These are phyloP conservation scores for Akebia trifoliata DNA, from an alignment of 164 flowering plant species.

Conservation along the genomic window DNA sequence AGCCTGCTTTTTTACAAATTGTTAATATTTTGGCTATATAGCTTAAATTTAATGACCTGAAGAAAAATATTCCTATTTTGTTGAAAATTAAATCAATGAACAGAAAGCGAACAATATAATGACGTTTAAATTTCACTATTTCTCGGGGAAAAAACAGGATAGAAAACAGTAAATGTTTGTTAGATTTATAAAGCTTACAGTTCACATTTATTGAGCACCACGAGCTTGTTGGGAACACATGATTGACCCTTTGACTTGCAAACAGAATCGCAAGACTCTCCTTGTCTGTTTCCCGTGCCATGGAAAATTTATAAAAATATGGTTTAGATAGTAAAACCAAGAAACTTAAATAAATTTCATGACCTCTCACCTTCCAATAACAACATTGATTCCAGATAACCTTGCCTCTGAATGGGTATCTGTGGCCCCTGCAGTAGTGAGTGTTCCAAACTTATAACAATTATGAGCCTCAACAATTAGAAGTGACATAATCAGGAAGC, in stretches of 20 bases:
- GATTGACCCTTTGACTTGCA: slow-evolving; percentile 81
- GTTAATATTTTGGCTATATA: no score
- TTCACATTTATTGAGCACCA: slow-evolving; percentile 79
- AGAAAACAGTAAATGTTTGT: background rate
- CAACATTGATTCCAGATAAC: slow-evolving; percentile 61
- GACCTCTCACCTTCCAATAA: slow-evolving; percentile 60
- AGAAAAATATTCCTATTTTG: background rate
- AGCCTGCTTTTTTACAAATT: no score
- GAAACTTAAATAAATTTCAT: background rate
- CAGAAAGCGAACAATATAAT: background rate
- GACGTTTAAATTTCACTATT: background rate
- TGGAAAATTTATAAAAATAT: background rate
- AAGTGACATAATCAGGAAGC: background rate
- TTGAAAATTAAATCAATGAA: background rate
- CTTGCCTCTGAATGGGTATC: slow-evolving; percentile 45
- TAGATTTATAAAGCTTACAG: slow-evolving; percentile 43
- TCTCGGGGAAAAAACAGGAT: background rate
- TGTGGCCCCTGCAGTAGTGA: slow-evolving; percentile 34
- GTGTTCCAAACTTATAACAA: background rate
- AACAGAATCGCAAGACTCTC: slow-evolving; percentile 79
- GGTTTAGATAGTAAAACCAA: background rate
- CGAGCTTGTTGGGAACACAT: slow-evolving; percentile 79
- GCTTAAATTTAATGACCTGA: background rate
- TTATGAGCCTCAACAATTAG: background rate
- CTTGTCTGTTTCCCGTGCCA: slow-evolving; percentile 49